Conservation (phyloP, 2,329 filamentous ascomycete species). For the Macroventuria anomochaeta region DNA sequence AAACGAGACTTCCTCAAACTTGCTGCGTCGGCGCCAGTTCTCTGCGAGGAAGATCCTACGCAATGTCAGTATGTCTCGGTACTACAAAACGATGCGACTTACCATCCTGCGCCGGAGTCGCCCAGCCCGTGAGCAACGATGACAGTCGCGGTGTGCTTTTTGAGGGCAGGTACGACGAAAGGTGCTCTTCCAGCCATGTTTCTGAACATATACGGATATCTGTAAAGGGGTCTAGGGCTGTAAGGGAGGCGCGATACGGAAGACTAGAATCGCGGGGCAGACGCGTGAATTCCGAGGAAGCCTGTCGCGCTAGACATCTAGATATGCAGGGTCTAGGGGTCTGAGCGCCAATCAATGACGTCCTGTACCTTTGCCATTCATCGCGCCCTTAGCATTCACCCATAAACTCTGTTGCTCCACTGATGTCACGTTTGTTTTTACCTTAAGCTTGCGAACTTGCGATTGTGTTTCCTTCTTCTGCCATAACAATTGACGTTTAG, state of each 20-base stretch:
- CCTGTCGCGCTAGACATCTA: slow-evolving; percentile 33
- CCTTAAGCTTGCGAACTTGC: neutral
- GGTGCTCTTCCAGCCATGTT: slow-evolving; percentile 52
- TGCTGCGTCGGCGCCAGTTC: slow-evolving; percentile 80
- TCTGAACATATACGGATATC: slow-evolving; percentile 11
- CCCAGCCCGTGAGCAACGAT: slow-evolving; percentile 94
- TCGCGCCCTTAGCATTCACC: slow-evolving; percentile 17
- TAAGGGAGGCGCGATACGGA: slow-evolving; percentile 5
- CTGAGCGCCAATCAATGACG: slow-evolving; percentile 45
- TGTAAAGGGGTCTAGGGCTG: neutral
- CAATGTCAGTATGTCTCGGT: slow-evolving; percentile 20
- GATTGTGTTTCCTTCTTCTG: neutral
- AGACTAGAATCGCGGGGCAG: slow-evolving; percentile 25
- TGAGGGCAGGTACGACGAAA: slow-evolving; percentile 78
- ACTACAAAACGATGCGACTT: slow-evolving; percentile 25
- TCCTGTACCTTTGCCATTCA: slow-evolving; percentile 32
- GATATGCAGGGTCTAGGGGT: slow-evolving; percentile 33
- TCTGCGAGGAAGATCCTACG: slow-evolving; percentile 76
- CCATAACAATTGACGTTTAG: neutral
- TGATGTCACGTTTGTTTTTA: slow-evolving; percentile 1
- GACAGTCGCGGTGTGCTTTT: slow-evolving; percentile 88
- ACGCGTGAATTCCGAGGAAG: slow-evolving; percentile 12
- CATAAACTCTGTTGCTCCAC: slow-evolving; percentile 1
- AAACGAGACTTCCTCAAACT: slow-evolving; percentile 90
- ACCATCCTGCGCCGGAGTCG: slow-evolving; percentile 79